Evolutionary conservation across 768 basidiomycete genomes (phyloP), one percentile per base, ranked within the genome.

Genomic region (Lentinus brumalis): DNA sequence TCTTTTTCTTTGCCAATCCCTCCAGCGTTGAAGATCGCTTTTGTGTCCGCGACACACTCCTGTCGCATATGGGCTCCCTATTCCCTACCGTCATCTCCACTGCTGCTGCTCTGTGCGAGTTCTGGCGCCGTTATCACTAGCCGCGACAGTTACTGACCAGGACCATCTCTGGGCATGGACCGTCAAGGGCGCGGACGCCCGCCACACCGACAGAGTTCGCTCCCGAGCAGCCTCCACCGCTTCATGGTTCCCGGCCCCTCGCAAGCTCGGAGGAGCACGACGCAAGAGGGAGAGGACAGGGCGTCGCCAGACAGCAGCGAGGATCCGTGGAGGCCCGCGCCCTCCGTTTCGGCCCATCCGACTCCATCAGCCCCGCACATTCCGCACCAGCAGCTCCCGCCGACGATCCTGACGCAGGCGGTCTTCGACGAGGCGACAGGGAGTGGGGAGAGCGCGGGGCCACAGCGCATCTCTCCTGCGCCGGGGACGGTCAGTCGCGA

Each of bases 201-300:
- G 50, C 53, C 62, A 16, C 62, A 52, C 46, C 62, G 62, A 39
- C 62, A 63, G 46, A 63, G 62, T 14, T 59, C 57, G 49, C 62
- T 63, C 18, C 62, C 62, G n/a, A 32, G 47, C 42, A 63, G 57
- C 54, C 62, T 63, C 44, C 62, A 63, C 46, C 53, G 57, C 49
- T 50, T 59, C 14, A 44, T 63, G 42, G 62, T 63, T 26, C 39
- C 57, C 18, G 57, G 53, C 4, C 57, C 62, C 16, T 39, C 62
- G 16, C 51, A 46, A 32, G 57, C 57, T 39, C 54, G 54, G 14
- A 44, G 59, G 11, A 54, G 32, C 42, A 8, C 52, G 11, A 42
- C 50, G 35, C 45, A 41, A 53, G 57, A 59, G 21, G 53, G 30
- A 21, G 11, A 39, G 21, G 46, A 32, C n/a, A 56, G 18, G 32